Evolutionary conservation across 2,329 filamentous ascomycete species (phyloP), one percentile per base, ranked within the genome.

Genomic region (Parasarocladium wereldwijsianum): DNA sequence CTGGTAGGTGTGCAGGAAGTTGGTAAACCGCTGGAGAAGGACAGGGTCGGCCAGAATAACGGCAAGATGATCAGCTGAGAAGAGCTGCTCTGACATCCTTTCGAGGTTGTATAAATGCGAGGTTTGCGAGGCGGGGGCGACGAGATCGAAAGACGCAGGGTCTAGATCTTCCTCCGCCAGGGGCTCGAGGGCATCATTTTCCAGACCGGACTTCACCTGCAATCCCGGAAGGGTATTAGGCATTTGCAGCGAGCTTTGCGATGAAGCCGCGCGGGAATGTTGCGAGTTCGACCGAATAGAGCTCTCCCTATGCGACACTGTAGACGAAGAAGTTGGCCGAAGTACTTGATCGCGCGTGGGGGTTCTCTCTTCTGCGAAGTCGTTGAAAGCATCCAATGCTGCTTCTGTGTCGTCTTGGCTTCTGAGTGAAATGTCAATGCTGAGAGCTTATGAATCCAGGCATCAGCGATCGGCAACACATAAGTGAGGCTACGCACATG

Each of bases 1-100:
- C 22, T 75, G 62, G 26, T 66, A 57, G 6, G 57, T 49, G 36
- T 66, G 66, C 2, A 85, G 56, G 41, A 81, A 85, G 3, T 66
- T 62, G 4, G 70, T 76, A 45, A 85, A 85, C 19, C 62, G 64
- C 26, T 72, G 58, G 3, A 83, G 57, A 18, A 76, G 62, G 8
- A 65, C 55, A 1, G 74, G 67, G 36, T 82, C 69, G 3, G 62
- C 56, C 40, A 83, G 76, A 20, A 84, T 79, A 23, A 64, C 57
- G 27, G 65, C 51, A 18, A 84, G 56, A 49, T 84, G 78, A 25
- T 72, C 64, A 12, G 52, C 58, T 1, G 76, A 81, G 42, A 82
- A 76, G 26, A 84, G 54, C 13, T 70, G 57, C 32, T 78, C 72
- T 0, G 74, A 70, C 22, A 70, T 63, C 13, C 57, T 54, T 48